phyloP scores from a whole-genome alignment of 495 filamentous ascomycete species.

The Eremomyces bilateralis region DNA sequence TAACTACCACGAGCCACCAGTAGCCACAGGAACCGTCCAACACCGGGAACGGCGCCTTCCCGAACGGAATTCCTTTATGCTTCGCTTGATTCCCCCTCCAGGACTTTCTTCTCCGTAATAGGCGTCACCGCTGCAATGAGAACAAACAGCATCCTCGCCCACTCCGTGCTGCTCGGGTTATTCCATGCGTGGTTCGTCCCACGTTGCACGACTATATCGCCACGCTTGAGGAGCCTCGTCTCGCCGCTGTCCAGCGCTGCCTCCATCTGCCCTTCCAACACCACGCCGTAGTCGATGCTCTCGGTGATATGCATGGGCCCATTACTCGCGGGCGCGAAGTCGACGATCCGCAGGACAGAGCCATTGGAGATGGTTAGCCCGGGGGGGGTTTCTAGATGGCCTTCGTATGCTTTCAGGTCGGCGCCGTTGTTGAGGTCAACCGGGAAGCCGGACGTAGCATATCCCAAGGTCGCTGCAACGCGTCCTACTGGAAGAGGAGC shows the following conservation, averaged over 20 bases:
- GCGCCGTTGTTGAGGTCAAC: constrained; percentile 18
- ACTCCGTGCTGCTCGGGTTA: constrained; percentile 28
- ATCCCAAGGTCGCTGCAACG: no score
- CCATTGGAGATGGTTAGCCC: constrained; percentile 23
- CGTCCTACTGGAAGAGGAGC: no score
- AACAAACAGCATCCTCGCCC: constrained; percentile 6
- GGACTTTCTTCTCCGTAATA: no score
- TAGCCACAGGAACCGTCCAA: no score
- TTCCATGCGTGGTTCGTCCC: constrained; percentile 47
- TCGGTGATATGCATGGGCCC: constrained; percentile 50
- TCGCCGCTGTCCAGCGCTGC: constrained; percentile 38
- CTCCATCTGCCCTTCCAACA: constrained; percentile 49
- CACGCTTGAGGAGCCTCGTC: constrained; percentile 27
- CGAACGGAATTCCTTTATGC: no score
- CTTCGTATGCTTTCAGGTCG: constrained; percentile 24
- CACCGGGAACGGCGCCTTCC: no score
- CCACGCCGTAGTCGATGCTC: constrained; percentile 52
- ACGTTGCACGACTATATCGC: constrained; percentile 44
- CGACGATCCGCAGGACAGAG: constrained; percentile 36
- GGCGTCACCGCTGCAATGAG: no score
- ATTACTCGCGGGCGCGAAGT: constrained; percentile 31
- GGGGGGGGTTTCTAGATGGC: constrained; percentile 10
- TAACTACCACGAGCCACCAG: no score
- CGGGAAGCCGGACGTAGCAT: constrained; percentile 37
- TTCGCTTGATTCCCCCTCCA: no score